Evolutionary conservation across 306 rosid genomes (phyloP).

Genomic region (Parietaria judaica): DNA sequence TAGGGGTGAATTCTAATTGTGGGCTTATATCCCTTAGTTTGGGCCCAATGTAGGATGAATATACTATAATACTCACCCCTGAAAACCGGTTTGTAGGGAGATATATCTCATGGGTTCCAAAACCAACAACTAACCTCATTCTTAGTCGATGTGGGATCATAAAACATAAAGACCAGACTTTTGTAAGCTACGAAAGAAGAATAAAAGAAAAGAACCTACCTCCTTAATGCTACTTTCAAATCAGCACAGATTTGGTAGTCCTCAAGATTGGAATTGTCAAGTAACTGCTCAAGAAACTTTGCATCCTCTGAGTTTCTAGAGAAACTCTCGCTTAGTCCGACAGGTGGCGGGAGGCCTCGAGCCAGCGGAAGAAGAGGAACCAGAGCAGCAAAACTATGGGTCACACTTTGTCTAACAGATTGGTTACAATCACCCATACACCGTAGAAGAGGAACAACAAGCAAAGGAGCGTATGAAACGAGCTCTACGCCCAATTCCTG

Average conservation of each 20-base stretch:
- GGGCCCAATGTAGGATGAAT: too few relatives aligned
- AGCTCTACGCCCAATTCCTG: slow-evolving; percentile 84
- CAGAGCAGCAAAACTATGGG: slow-evolving; percentile 98
- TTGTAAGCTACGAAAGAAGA: background rate
- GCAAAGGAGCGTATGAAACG: slow-evolving; percentile 81
- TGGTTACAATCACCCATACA: slow-evolving; percentile 97
- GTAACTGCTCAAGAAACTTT: slow-evolving; percentile 85
- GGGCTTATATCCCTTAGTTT: too few relatives aligned
- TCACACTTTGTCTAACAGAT: slow-evolving; percentile 92
- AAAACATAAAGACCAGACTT: too few relatives aligned
- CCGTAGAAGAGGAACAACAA: slow-evolving; percentile 92
- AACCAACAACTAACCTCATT: too few relatives aligned
- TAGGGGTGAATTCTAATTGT: too few relatives aligned
- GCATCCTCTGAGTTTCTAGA: slow-evolving; percentile 69
- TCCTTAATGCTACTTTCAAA: slow-evolving; percentile 74
- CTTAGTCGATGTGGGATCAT: too few relatives aligned
- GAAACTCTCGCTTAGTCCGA: slow-evolving; percentile 54
- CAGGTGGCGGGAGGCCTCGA: slow-evolving; percentile 87
- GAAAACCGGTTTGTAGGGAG: too few relatives aligned
- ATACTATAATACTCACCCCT: too few relatives aligned
- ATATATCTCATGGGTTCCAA: too few relatives aligned
- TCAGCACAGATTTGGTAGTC: slow-evolving; percentile 74
- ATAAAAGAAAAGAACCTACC: slow-evolving; percentile 35
- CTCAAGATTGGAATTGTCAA: slow-evolving; percentile 91
- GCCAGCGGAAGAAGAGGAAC: slow-evolving; percentile 98